Conservation (phyloP, 75 land plant species). For the Pseudotsuga menziesii region DNA sequence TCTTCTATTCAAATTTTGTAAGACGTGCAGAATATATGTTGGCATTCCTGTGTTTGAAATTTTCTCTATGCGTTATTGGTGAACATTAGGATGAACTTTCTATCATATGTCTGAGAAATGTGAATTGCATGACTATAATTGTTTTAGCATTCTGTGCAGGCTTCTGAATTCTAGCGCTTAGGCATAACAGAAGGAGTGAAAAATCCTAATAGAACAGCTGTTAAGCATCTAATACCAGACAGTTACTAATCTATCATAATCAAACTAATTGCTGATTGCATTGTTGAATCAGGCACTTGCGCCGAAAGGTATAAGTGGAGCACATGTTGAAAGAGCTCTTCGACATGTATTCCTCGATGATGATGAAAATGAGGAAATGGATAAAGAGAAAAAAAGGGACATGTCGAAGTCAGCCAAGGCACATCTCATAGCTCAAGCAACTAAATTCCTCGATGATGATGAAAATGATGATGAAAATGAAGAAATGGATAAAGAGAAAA, state of each 20-base stretch:
- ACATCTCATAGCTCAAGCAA: constrained; percentile 55
- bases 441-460: constrained; percentile 27
- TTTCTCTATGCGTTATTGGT: neutral
- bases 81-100: neutral
- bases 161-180: neutral
- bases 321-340: constrained; percentile 43
- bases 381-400: constrained; percentile 28
- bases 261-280: neutral
- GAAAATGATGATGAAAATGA: constrained; percentile 1
- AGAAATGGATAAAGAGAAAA: constrained; percentile 12
- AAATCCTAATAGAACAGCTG: neutral
- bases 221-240: neutral
- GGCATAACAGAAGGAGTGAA: neutral
- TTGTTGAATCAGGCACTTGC: constrained; percentile 46
- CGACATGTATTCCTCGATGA: constrained; percentile 46
- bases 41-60: neutral
- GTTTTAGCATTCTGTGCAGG: neutral
- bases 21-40: neutral
- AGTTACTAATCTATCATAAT: neutral
- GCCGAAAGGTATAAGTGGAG: constrained; percentile 50
- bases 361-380: constrained; percentile 7
- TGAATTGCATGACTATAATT: neutral
- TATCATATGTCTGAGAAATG: neutral
- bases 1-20: neutral
- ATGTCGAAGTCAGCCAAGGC: constrained; percentile 59